These are phyloP conservation scores for Trypanosoma boissoni DNA, from an alignment of 208 protist genomes.

Conservation along the genomic window DNA sequence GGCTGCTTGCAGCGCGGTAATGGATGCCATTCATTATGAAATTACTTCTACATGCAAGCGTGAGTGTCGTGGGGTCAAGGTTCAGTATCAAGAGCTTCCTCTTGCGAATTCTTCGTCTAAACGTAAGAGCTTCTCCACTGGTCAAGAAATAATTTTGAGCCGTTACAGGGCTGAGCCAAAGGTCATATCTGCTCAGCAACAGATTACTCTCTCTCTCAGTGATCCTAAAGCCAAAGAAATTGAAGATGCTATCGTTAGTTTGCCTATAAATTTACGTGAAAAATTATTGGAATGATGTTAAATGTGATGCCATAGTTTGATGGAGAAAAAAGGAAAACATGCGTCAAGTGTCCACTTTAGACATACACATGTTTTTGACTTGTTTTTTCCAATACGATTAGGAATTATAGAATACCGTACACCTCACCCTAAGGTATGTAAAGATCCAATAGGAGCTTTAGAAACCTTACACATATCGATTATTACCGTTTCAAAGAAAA, in stretches of 20 bases:
- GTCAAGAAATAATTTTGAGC: constrained; percentile 21
- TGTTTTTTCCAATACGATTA: too few species aligned
- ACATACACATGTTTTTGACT: too few species aligned
- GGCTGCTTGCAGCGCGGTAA: constrained; percentile 5
- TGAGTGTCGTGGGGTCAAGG: constrained; percentile 23
- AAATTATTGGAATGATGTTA: not conserved
- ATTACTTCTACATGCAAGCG: constrained; percentile 19
- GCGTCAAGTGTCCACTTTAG: too few species aligned
- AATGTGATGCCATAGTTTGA: not conserved
- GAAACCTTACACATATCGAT: too few species aligned
- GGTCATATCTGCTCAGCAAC: constrained; percentile 21
- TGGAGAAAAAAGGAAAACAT: not conserved
- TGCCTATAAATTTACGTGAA: constrained; percentile 23
- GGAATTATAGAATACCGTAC: too few species aligned
- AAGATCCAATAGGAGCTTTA: too few species aligned
- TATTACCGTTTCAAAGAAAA: too few species aligned
- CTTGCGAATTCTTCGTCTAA: constrained; percentile 15
- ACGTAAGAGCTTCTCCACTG: constrained; percentile 11
- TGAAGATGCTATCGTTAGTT: constrained; percentile 25
- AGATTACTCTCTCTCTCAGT: constrained; percentile 13
- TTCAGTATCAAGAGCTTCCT: constrained; percentile 21
- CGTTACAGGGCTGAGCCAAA: constrained; percentile 14
- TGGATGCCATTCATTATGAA: constrained; percentile 26
- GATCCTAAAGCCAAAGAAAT: constrained; percentile 29
- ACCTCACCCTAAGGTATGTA: too few species aligned